These are phyloP conservation scores for Phaeosphaeriaceae sp. DNA, from an alignment of 2,329 filamentous ascomycete species.

Conservation along the genomic window DNA sequence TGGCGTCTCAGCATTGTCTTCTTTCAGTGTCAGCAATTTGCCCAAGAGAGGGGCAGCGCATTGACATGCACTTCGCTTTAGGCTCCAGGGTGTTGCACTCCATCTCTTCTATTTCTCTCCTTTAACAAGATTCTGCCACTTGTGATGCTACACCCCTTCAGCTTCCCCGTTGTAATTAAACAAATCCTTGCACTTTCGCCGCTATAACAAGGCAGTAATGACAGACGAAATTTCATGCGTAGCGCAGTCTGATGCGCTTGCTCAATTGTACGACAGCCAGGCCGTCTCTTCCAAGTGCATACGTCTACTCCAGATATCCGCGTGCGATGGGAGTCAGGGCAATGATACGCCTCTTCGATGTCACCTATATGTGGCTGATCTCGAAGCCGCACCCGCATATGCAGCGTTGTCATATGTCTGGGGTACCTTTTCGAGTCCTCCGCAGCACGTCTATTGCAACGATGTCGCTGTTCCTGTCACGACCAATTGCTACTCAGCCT, in stretches of 20 bases:
- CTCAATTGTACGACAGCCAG: neutral
- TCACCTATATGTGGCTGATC: slow-evolving; percentile 1
- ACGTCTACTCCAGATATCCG: neutral
- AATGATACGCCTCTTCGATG: neutral
- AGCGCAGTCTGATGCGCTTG: neutral
- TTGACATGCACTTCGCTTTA: too few species aligned
- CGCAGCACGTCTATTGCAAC: slow-evolving; percentile 4
- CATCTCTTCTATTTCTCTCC: too few species aligned
- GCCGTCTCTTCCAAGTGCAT: neutral
- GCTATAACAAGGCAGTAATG: neutral
- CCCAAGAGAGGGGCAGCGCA: too few species aligned
- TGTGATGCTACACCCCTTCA: too few species aligned
- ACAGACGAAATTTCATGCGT: neutral
- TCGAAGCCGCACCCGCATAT: neutral
- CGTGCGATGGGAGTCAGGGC: neutral
- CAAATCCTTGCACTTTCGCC: neutral
- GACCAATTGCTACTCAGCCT: slow-evolving; percentile 8
- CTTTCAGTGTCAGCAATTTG: too few species aligned
- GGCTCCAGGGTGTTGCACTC: too few species aligned
- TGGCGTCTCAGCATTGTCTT: too few species aligned
- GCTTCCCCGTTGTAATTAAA: too few species aligned
- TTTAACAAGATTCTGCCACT: too few species aligned
- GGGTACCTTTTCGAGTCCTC: neutral
- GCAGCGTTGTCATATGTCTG: slow-evolving; percentile 14
- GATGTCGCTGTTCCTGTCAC: slow-evolving; percentile 5